Conservation (phyloP, 129 eudicot species). For the Smallanthus sonchifolius region DNA sequence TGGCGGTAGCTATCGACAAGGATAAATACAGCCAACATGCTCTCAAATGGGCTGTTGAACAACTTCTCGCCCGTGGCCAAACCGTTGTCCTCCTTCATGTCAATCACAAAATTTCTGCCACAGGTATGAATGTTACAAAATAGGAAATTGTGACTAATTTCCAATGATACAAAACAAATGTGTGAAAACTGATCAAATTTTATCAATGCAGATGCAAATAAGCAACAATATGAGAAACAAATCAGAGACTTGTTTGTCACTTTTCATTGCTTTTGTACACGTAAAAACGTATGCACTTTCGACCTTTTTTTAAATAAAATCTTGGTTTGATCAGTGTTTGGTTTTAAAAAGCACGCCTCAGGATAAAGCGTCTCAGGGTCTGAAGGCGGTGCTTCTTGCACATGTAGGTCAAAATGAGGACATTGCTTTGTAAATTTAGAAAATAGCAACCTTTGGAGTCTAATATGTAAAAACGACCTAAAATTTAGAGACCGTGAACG, state of each 20-base stretch:
- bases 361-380: too few species aligned
- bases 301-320: not conserved
- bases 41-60: constrained; percentile 50
- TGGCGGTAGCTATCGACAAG: constrained; percentile 61
- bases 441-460: too few species aligned
- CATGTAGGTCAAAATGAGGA: too few species aligned
- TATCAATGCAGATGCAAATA: constrained; percentile 20
- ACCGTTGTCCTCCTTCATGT: constrained; percentile 49
- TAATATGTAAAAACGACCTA: too few species aligned
- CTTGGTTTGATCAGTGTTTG: not conserved
- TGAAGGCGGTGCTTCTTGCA: too few species aligned
- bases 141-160: not conserved
- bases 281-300: constrained; percentile 57
- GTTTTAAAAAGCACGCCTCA: too few species aligned
- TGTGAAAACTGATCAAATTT: not conserved
- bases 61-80: constrained; percentile 43
- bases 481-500: too few species aligned
- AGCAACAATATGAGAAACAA: constrained; percentile 40
- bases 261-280: constrained; percentile 71
- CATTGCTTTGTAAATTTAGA: too few species aligned
- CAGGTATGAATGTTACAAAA: not conserved
- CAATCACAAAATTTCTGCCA: constrained; percentile 14
- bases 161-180: not conserved
- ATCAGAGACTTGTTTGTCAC: constrained; percentile 51
- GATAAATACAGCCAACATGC: constrained; percentile 54